phyloP scores from a whole-genome alignment of 2,329 filamentous ascomycete species.

The Phialophora macrospora region DNA sequence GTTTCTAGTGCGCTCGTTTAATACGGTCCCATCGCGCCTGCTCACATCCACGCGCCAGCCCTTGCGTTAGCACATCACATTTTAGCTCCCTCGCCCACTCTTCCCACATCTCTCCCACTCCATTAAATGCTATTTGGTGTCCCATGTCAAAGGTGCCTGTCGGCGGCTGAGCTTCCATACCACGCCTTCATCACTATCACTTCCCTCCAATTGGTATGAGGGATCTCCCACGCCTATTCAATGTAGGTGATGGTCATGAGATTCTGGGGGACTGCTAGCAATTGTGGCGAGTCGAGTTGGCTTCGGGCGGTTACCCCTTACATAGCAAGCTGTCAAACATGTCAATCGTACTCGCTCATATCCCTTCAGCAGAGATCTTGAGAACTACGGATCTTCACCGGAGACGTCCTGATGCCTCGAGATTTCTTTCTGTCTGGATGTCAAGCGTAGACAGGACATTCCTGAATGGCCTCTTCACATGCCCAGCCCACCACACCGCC shows the following conservation, averaged over 20 bases:
- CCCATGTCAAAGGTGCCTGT: not conserved
- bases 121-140: not conserved
- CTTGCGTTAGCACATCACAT: slow-evolving; percentile 15
- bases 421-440: not conserved
- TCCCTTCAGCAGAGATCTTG: not conserved
- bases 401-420: not conserved
- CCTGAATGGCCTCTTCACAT: not conserved
- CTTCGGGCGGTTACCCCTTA: not conserved
- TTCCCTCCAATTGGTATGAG: not conserved
- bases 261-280: not conserved
- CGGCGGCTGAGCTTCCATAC: slow-evolving; percentile 14
- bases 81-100: not conserved
- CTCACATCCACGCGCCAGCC: slow-evolving; percentile 19
- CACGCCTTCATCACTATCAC: slow-evolving; percentile 15
- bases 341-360: not conserved
- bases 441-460: not conserved
- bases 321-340: slow-evolving; percentile 1
- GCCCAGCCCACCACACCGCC: not conserved
- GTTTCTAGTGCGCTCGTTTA: slow-evolving; percentile 23
- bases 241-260: not conserved
- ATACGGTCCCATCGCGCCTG: slow-evolving; percentile 13
- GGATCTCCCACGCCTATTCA: not conserved
- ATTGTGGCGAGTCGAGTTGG: not conserved
- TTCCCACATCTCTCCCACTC: not conserved
- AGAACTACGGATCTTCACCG: not conserved